Base-by-base conservation (phyloP, 1,284 basidiomycete species). In the Vanrija sp. region DNA sequence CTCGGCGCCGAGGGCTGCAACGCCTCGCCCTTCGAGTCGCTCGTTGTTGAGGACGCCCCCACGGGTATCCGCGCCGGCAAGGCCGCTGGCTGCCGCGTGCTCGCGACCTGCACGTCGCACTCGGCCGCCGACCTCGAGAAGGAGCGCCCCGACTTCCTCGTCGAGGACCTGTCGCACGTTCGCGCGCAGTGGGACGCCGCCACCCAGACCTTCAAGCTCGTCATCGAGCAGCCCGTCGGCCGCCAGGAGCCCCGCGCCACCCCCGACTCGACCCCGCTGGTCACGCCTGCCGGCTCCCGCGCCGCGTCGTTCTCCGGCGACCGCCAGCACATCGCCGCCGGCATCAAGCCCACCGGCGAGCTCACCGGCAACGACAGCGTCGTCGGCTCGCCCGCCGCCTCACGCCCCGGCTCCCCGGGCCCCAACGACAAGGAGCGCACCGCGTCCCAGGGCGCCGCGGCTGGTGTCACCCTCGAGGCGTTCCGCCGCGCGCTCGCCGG, bases 11-110 rank as follows among this genome's bases (percentile, higher is more conserved):
- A 67, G 40, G 68, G 71, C 43, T 73, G 72, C 55, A 69, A 70
- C 58, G 71, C 73, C 42, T 68, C 67, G n/a, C 68, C 73, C 12
- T 72, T 73, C 56, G 71, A 76, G 49, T 77, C 71, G 42, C 59
- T 80, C 50, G 77, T 78, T 42, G 65, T 79, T 16, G 78, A 79
- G 61, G 79, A 80, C 59, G 78, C 79, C 1, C 79, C 79, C 1
- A 78, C 77, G 6, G 79, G 79, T 54, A 75, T 80, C 62, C 67
- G 70, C 43, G 63, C 76, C 8, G 79, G 77, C 15, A 73, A 78
- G 60, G 78, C 76, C 4, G 74, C 78, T 0, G 79, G 79, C 55
- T 67, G 69, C 50, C 71, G 70, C 34, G 78, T 80, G 23, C 65
- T 78, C 28, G 77, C 78, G 21, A 76, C 77, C 43, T 77, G 75